Evolutionary conservation across 495 filamentous ascomycete species (phyloP).

Genomic region (Lophiostoma macrostomum): DNA sequence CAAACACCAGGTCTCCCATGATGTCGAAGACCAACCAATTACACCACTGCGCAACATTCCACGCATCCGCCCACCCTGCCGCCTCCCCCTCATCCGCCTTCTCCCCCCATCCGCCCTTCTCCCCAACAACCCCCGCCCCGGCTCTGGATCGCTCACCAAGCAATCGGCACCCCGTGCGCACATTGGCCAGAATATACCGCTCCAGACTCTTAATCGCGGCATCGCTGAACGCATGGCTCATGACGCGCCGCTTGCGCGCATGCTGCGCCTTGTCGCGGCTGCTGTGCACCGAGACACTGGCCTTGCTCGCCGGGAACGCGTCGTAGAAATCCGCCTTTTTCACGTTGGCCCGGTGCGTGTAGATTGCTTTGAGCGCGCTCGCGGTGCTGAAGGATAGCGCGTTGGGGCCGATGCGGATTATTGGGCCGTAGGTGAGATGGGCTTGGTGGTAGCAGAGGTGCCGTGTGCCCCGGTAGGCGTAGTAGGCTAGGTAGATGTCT

Average conservation of each 20-base stretch:
- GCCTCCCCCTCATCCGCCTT: background rate
- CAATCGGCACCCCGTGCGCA: constrained; percentile 24
- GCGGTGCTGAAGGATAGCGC: constrained; percentile 57
- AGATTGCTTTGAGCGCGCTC: constrained; percentile 58
- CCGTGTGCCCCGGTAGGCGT: constrained; percentile 33
- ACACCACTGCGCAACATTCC: constrained; percentile 59
- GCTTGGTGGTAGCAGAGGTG: constrained; percentile 29
- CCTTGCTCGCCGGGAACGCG: constrained; percentile 55
- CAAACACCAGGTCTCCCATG: constrained; percentile 68
- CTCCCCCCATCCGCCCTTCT: background rate
- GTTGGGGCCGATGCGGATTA: constrained; percentile 62
- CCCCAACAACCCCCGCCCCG: constrained; percentile 8
- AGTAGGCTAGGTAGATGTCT: constrained; percentile 31
- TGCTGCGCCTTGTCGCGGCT: constrained; percentile 57
- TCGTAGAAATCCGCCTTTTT: constrained; percentile 63
- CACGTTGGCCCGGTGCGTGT: constrained; percentile 59
- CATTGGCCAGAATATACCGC: constrained; percentile 52
- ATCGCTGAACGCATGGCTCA: constrained; percentile 62
- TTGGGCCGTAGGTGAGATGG: constrained; percentile 35
- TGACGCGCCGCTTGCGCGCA: constrained; percentile 61
- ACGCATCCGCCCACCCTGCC: constrained; percentile 17
- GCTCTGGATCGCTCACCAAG: too few species aligned
- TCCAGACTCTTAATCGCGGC: constrained; percentile 55
- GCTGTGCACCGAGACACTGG: constrained; percentile 58
- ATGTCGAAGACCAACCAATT: constrained; percentile 71